A percentile compares a stretch with the other conserved stretches of the same genome.
Evolutionary conservation across 768 basidiomycete species (phyloP).

Genomic region (Xerocomus potaroensis): DNA sequence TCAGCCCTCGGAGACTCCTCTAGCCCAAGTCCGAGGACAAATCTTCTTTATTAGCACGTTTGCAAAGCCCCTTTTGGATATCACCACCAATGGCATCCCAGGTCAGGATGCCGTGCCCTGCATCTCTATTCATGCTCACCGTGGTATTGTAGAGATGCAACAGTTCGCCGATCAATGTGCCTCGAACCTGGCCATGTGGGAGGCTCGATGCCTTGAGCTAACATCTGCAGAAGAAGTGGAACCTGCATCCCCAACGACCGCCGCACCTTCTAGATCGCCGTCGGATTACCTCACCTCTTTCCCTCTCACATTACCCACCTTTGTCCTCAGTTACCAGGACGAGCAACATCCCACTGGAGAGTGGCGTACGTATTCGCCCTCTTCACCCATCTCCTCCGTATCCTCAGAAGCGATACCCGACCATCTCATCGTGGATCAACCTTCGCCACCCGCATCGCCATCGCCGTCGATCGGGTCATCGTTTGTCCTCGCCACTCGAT

Average conservation of each 20-base stretch:
- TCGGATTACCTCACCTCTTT: conserved; percentile 51
- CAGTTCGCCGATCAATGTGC: conserved; percentile 63
- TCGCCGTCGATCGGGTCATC: conserved; percentile 28
- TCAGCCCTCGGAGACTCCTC: conserved; percentile 41
- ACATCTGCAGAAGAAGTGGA: conserved; percentile 19
- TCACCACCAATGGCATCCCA: conserved; percentile 69
- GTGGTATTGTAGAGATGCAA: conserved; percentile 51
- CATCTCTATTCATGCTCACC: conserved; percentile 8
- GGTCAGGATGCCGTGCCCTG: conserved; percentile 39
- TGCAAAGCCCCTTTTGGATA: conserved; percentile 77
- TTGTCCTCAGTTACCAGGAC: conserved; percentile 30
- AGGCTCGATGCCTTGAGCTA: conserved; percentile 42
- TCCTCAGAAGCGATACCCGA: conserved; percentile 29
- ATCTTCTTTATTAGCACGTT: conserved; percentile 85
- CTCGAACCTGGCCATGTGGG: conserved; percentile 70
- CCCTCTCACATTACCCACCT: conserved; percentile 51
- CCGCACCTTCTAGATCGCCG: conserved; percentile 30
- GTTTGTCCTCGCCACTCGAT: conserved; percentile 24
- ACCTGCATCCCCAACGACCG: conserved; percentile 2
- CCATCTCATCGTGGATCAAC: conserved; percentile 13
- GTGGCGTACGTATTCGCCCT: conserved; percentile 28
- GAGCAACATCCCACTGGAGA: conserved; percentile 20
- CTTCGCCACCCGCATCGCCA: conserved; percentile 27
- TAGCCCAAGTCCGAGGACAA: conserved; percentile 76
- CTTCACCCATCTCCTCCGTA: conserved; percentile 28